phyloP scores from a whole-genome alignment of 129 eudicot species.

The Artemisia tridentata region DNA sequence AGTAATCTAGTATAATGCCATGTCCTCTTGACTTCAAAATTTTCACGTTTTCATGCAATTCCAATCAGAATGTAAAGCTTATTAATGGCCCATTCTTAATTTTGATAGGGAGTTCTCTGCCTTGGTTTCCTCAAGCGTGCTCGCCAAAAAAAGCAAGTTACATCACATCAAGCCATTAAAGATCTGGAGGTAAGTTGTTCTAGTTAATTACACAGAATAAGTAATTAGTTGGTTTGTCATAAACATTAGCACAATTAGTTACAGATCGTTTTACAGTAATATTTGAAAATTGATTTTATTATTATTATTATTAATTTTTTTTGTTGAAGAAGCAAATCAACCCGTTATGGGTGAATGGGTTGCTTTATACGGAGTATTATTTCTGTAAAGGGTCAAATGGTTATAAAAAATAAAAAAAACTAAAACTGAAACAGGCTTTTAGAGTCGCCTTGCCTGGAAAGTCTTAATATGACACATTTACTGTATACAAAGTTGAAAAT shows the following conservation, averaged over 20 bases:
- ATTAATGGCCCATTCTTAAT: not conserved
- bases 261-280: too few species aligned
- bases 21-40: not conserved
- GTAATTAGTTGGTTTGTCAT: slow-evolving; percentile 13
- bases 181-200: slow-evolving; percentile 70
- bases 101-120: slow-evolving; percentile 57
- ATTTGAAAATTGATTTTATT: too few species aligned
- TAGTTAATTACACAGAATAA: not conserved
- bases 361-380: too few species aligned
- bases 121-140: slow-evolving; percentile 83
- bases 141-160: slow-evolving; percentile 61
- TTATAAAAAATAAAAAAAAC: too few species aligned
- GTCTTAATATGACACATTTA: not conserved
- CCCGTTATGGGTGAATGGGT: too few species aligned
- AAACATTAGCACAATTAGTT: not conserved
- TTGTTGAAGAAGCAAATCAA: not conserved
- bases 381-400: too few species aligned
- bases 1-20: not conserved
- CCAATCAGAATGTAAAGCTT: not conserved
- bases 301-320: too few species aligned
- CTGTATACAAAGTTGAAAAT: not conserved
- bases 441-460: too few species aligned
- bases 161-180: slow-evolving; percentile 77
- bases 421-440: too few species aligned
- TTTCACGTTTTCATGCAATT: not conserved